A percentile compares a stretch with the other conserved stretches of the same genome.
Conservation (phyloP, 2,329 filamentous ascomycete genomes). For the Ceratocystis huliohia region DNA sequence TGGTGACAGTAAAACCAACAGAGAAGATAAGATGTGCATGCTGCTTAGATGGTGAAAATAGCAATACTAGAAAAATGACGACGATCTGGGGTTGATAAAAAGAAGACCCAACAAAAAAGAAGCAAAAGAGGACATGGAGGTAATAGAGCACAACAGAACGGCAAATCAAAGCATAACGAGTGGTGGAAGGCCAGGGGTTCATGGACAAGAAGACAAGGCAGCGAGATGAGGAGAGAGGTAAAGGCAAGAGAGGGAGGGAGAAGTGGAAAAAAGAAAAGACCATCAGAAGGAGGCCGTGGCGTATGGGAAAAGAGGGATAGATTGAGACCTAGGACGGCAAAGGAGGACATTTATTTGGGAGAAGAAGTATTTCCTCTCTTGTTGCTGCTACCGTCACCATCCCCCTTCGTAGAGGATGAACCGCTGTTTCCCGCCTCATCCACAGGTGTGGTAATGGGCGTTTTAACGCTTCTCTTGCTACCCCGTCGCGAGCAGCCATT, state of each 20-base stretch:
- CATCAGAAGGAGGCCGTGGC: not conserved
- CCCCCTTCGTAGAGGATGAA: not conserved
- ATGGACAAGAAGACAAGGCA: not conserved
- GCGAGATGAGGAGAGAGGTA: not conserved
- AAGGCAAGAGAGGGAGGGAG: not conserved
- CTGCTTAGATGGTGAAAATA: not conserved
- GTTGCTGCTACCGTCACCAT: not conserved
- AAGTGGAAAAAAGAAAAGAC: not conserved
- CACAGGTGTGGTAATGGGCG: not conserved
- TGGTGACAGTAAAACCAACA: not conserved
- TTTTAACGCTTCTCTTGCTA: conserved; percentile 5
- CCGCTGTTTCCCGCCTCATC: not conserved
- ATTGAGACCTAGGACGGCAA: not conserved
- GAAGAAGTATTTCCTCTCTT: not conserved
- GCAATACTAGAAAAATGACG: not conserved
- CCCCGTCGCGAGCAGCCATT: not conserved
- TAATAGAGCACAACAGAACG: not conserved
- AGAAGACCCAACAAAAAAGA: not conserved
- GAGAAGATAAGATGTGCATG: not conserved
- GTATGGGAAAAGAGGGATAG: too few species aligned
- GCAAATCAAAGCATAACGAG: too few species aligned
- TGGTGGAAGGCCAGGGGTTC: not conserved
- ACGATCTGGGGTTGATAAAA: not conserved
- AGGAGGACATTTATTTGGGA: not conserved
- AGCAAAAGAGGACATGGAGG: not conserved